phyloP scores from a whole-genome alignment of 2,329 filamentous ascomycete genomes.

The Colletotrichum sojae region DNA sequence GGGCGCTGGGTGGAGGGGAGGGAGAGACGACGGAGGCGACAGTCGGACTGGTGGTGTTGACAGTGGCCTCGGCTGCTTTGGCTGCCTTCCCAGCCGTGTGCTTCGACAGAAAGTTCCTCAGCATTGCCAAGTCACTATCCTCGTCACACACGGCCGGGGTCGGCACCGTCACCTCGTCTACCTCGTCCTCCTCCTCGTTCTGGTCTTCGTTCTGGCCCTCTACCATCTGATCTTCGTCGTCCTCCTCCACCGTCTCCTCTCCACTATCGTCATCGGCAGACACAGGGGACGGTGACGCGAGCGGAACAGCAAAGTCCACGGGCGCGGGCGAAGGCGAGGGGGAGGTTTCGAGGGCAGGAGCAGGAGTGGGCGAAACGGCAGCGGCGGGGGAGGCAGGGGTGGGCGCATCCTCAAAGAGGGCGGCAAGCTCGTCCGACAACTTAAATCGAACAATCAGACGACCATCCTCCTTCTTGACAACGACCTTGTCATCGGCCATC shows the following conservation, averaged over 20 bases:
- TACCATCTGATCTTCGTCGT: not conserved
- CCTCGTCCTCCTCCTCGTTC: not conserved
- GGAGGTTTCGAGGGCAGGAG: not conserved
- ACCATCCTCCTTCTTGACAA: constrained; percentile 15
- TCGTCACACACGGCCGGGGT: constrained; percentile 11
- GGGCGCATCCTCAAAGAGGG: not conserved
- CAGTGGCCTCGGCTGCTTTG: constrained; percentile 46
- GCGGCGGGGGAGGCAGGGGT: not conserved
- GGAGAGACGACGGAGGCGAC: not conserved
- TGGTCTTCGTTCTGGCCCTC: not conserved
- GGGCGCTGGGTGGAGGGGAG: not conserved
- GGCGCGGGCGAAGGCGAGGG: not conserved
- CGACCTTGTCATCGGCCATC: constrained; percentile 16
- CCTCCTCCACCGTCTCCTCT: not conserved
- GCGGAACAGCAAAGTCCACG: not conserved
- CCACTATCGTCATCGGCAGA: not conserved
- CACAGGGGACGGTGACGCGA: not conserved
- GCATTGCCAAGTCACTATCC: constrained; percentile 23
- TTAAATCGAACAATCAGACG: constrained; percentile 40
- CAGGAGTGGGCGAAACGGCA: not conserved
- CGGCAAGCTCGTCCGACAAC: constrained; percentile 29
- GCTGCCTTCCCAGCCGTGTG: constrained; percentile 50
- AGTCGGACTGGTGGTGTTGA: not conserved
- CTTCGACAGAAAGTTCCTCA: constrained; percentile 30
- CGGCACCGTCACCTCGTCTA: not conserved